Evolutionary conservation across 1,139 yeast species (phyloP).

Genomic region (Pichia sp.): DNA sequence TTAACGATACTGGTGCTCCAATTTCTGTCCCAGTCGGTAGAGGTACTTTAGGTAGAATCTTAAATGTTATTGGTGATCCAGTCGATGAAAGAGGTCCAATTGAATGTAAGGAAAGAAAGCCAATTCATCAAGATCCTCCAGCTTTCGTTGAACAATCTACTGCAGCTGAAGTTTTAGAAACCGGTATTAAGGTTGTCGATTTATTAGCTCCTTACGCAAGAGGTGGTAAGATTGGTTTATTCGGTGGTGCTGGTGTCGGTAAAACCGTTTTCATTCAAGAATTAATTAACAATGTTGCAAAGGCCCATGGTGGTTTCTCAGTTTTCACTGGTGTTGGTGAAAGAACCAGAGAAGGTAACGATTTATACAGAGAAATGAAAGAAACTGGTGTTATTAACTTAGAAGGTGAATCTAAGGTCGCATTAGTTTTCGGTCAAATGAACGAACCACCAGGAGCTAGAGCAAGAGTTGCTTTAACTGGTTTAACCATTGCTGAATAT

Average conservation of each 20-base stretch:
- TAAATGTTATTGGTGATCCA: constrained; percentile 99
- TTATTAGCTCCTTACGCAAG: constrained; percentile 99
- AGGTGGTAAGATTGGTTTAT: constrained; percentile 99
- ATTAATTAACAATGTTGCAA: constrained; percentile 98
- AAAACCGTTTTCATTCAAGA: constrained; percentile 99
- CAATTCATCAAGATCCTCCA: constrained; percentile 98
- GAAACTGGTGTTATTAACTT: constrained; percentile 99
- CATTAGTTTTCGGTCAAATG: constrained; percentile 99
- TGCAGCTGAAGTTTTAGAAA: constrained; percentile 95
- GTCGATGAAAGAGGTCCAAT: constrained; percentile 99
- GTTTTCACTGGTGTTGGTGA: constrained; percentile 99
- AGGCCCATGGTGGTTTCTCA: constrained; percentile 99
- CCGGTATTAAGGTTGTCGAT: constrained; percentile 99
- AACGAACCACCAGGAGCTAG: constrained; percentile 99
- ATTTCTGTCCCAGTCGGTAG: constrained; percentile 99
- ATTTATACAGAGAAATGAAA: constrained; percentile 99
- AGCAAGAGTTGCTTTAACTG: constrained; percentile 99
- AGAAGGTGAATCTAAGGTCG: constrained; percentile 99
- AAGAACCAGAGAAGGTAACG: constrained; percentile 99
- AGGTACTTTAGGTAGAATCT: constrained; percentile 97
- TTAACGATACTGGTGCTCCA: constrained; percentile 95
- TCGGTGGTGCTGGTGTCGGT: constrained; percentile 99
- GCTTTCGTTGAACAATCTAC: constrained; percentile 95
- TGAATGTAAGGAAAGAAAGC: constrained; percentile 85
- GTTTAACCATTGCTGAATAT: constrained; percentile 99